These are phyloP conservation scores for Picea mariana DNA, from an alignment of 83 land plant species.

Conservation along the genomic window DNA sequence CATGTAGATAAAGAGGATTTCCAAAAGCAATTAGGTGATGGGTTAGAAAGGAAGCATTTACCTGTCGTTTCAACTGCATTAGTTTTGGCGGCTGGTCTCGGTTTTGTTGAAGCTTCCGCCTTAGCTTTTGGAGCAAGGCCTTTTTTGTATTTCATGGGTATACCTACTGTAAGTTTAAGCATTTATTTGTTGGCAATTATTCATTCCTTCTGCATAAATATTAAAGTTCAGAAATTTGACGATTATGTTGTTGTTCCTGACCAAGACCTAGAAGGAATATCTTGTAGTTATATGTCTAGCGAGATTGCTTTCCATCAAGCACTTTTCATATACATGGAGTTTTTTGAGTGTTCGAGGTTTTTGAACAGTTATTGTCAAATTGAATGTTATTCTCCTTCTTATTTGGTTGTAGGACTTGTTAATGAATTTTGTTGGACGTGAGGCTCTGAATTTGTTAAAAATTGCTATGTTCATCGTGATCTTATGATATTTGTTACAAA, in stretches of 20 bases:
- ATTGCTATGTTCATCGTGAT: not conserved
- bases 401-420: not conserved
- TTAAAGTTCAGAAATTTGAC: too few species aligned
- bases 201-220: not conserved
- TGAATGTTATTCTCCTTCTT: not conserved
- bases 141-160: not conserved
- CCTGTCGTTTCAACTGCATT: slow-evolving; percentile 87
- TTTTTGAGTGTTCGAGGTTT: not conserved
- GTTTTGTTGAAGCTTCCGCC: slow-evolving; percentile 77
- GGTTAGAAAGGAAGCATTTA: slow-evolving; percentile 39
- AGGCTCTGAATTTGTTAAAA: not conserved
- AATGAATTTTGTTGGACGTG: not conserved
- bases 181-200: too few species aligned
- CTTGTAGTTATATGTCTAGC: too few species aligned
- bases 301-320: not conserved
- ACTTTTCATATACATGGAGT: not conserved
- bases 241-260: not conserved
- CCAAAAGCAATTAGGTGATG: not conserved
- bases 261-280: not conserved
- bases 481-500: not conserved
- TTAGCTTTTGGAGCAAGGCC: slow-evolving; percentile 63
- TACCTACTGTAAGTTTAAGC: not conserved
- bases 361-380: not conserved
- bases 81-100: slow-evolving; percentile 70
- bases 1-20: not conserved